Evolutionary conservation across 495 filamentous ascomycete genomes (phyloP), one percentile per base, ranked within the genome.

Genomic region (Astrothelium macrocarpum): DNA sequence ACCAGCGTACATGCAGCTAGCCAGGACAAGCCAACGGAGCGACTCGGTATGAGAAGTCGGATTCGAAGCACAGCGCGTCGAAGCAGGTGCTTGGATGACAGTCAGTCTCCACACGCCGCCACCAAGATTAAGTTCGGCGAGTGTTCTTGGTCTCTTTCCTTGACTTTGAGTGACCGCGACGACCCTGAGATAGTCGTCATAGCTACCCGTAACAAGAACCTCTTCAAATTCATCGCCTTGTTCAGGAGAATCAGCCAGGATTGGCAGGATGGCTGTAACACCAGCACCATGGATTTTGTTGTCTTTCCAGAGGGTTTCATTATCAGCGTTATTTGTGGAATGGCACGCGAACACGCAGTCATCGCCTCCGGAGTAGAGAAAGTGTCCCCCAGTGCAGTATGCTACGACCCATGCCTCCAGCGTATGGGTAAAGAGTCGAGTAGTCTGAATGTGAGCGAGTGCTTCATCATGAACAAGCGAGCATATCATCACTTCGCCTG

Each of bases 41-140:
- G 67, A 64, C 25, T 59, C 56, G 12, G 61, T 65, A 0, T 73
- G 61, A 1, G 32, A 61, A 18, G 28, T 60, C 71, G 61, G 16
- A 4, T 26, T 2, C 9, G 43, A 45, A 2, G 1, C 39, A 3
- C 62, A 43, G 32, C 5, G 14, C 20, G 20, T 26, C 49, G 49
- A 10, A 2, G 7, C 9, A 56, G 49, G 49, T 9, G 49, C 49
- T 56, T 56, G 49, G 2, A 56, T 29, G 23, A 89, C 67, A 69
- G 88, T 88, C 65, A 98, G 71, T 65, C 93, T 78, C 94, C 94
- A 98, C 5, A 97, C 95, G 0, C 94, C 94, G 56, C 95, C 95
- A 11, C 85, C 89, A 1, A 97, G 78, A 36, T 83, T 75, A 43
- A 78, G 67, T 68, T 95, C 87, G 0, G 84, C 84, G 18, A 88